These are phyloP conservation scores for Pistacia atlantica DNA, from an alignment of 345 rosid genomes.

Conservation along the genomic window DNA sequence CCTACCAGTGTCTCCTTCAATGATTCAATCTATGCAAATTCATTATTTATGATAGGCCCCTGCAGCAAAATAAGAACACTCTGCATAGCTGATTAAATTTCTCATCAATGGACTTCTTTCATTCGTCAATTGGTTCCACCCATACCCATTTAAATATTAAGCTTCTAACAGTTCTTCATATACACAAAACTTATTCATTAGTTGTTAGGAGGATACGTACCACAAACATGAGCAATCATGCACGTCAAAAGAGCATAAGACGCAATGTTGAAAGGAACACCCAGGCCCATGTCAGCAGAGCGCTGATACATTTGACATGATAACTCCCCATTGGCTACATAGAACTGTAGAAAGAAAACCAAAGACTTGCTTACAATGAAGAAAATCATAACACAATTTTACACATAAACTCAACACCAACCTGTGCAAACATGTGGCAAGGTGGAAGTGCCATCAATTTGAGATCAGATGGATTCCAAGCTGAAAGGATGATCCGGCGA, in stretches of 20 bases:
- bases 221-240: slow-evolving; percentile 95
- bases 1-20: neutral
- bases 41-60: neutral
- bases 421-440: slow-evolving; percentile 99
- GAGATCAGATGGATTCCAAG: slow-evolving; percentile 98
- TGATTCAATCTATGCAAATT: neutral
- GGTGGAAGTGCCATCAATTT: slow-evolving; percentile 98
- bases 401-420: slow-evolving; percentile 19
- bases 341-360: slow-evolving; percentile 51
- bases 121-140: neutral
- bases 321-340: slow-evolving; percentile 85
- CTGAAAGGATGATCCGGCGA: slow-evolving; percentile 83
- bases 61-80: neutral
- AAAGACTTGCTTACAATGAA: slow-evolving; percentile 6
- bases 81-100: neutral
- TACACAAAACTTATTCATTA: neutral
- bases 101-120: neutral
- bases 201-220: slow-evolving; percentile 37
- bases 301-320: slow-evolving; percentile 99
- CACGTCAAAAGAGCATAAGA: slow-evolving; percentile 90
- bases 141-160: neutral
- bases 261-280: slow-evolving; percentile 96
- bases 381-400: neutral
- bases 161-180: neutral
- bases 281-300: slow-evolving; percentile 96